Evolutionary conservation across 2,329 filamentous ascomycete genomes (phyloP).

Genomic region (Aspergillus carbonarius): DNA sequence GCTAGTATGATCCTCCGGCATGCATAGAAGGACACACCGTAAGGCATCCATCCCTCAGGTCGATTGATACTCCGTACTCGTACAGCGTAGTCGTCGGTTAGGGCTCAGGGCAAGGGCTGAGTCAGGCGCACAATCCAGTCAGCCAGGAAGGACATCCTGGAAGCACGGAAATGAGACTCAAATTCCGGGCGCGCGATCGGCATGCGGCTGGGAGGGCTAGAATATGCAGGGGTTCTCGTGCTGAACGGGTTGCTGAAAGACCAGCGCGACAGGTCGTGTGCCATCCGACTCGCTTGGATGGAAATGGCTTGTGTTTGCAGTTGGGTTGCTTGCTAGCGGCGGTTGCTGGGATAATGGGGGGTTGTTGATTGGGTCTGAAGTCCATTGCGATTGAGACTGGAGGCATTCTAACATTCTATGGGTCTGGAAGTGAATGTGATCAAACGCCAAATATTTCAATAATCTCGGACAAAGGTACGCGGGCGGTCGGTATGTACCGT

Average conservation of each 20-base stretch:
- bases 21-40: not conserved
- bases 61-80: too few relatives aligned
- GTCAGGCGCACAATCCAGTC: conserved; percentile 8
- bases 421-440: not conserved
- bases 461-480: not conserved
- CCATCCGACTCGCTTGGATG: not conserved
- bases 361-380: not conserved
- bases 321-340: not conserved
- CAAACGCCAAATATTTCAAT: not conserved
- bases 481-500: conserved; percentile 12
- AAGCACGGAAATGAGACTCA: not conserved
- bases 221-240: not conserved
- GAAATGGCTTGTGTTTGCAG: not conserved
- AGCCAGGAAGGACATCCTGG: not conserved
- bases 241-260: not conserved
- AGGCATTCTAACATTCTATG: not conserved
- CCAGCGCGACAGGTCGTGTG: not conserved
- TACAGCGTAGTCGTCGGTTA: not conserved
- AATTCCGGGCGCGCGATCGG: conserved; percentile 17
- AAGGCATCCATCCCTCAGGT: not conserved
- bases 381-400: not conserved
- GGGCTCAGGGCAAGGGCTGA: conserved; percentile 18
- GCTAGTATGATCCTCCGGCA: not conserved
- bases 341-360: not conserved
- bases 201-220: conserved; percentile 13